A percentile compares a stretch with the other conserved stretches of the same genome.
Conservation (phyloP, 129 eudicot genomes). For the Mikania micrantha region DNA sequence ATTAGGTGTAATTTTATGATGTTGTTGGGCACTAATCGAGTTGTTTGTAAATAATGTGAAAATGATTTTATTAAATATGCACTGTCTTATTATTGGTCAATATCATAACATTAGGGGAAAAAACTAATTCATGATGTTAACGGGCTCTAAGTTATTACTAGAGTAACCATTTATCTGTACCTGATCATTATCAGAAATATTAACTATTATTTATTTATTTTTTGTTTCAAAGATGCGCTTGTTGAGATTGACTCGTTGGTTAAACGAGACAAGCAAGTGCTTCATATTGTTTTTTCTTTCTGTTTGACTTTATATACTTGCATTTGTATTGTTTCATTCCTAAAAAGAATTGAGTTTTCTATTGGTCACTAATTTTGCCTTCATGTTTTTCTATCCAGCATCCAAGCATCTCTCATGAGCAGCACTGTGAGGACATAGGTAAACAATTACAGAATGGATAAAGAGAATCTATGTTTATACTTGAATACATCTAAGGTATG, state of each 20-base stretch:
- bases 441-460: slow-evolving; percentile 77
- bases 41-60: too few relatives aligned
- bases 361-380: not conserved
- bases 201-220: not conserved
- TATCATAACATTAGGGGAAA: too few relatives aligned
- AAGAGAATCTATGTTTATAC: slow-evolving; percentile 65
- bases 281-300: too few relatives aligned
- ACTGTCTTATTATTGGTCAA: too few relatives aligned
- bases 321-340: not conserved
- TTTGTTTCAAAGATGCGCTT: not conserved
- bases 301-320: not conserved
- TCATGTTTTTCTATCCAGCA: slow-evolving; percentile 38
- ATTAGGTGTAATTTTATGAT: too few relatives aligned
- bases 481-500: slow-evolving; percentile 65
- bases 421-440: slow-evolving; percentile 59
- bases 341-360: not conserved
- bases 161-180: not conserved
- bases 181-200: not conserved
- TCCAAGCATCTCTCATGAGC: slow-evolving; percentile 84
- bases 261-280: too few relatives aligned
- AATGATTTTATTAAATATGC: too few relatives aligned
- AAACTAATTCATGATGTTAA: too few relatives aligned
- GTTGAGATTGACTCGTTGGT: too few relatives aligned
- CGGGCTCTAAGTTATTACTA: too few relatives aligned
- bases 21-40: not conserved